These are phyloP conservation scores for Porodaedalea pini DNA, from an alignment of 1,284 basidiomycete species.

Conservation along the genomic window DNA sequence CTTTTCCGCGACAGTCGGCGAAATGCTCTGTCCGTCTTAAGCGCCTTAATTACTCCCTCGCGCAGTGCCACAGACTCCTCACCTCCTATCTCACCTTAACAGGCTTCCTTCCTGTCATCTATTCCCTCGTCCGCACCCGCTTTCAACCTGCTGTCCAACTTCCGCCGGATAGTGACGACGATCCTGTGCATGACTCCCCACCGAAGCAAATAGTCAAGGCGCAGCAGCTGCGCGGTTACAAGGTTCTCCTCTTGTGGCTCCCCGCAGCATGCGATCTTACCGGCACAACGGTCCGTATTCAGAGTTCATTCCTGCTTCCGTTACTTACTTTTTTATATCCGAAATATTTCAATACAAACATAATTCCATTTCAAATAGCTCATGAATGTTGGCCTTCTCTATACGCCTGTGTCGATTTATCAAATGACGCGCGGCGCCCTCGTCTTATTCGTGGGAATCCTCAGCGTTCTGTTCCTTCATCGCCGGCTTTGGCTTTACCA, in stretches of 20 bases:
- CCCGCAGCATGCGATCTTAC: conserved; percentile 88
- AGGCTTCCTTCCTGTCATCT: conserved; percentile 84
- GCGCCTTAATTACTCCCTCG: conserved; percentile 23
- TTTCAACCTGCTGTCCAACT: conserved; percentile 52
- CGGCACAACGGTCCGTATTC: conserved; percentile 69
- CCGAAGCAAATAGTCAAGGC: conserved; percentile 31
- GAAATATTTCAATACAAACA: conserved; percentile 10
- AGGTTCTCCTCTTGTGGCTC: conserved; percentile 75
- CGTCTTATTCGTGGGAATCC: conserved; percentile 92
- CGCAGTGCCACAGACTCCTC: conserved; percentile 22
- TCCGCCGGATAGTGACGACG: conserved; percentile 46
- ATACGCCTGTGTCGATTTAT: conserved; percentile 96
- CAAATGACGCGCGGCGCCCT: conserved; percentile 98
- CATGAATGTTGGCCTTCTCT: conserved; percentile 94
- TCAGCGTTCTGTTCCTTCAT: conserved; percentile 90
- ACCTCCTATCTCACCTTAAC: conserved; percentile 24
- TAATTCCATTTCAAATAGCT: conserved; percentile 43
- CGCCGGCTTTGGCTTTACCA: conserved; percentile 79
- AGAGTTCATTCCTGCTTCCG: conserved; percentile 24
- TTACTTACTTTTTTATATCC: conserved; percentile 23
- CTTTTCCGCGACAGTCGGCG: conserved; percentile 64
- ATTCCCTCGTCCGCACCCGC: conserved; percentile 54
- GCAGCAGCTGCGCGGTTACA: conserved; percentile 61
- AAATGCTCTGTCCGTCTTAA: conserved; percentile 78
- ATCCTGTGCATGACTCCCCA: conserved; percentile 33